Conservation (phyloP, 306 rosid species). For the Adenanthera pavonina region DNA sequence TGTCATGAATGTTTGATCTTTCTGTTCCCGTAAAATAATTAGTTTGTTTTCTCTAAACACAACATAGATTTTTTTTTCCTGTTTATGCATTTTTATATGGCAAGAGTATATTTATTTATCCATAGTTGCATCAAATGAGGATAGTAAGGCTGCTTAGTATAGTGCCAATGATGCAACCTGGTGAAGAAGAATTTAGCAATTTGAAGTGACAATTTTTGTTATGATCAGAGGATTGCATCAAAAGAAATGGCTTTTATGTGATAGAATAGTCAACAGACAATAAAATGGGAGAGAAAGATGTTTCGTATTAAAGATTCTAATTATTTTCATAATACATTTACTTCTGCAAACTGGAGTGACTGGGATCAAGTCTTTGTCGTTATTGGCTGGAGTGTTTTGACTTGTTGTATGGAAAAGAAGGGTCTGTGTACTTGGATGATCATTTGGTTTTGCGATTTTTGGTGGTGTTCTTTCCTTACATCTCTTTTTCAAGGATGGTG, state of each 20-base stretch:
- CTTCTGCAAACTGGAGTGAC: neutral
- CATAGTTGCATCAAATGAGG: neutral
- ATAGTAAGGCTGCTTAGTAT: neutral
- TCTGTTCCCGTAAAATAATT: neutral
- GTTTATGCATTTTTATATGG: neutral
- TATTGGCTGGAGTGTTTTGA: constrained; percentile 4
- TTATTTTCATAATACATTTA: neutral
- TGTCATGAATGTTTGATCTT: constrained; percentile 9
- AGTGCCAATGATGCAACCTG: constrained; percentile 7
- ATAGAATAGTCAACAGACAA: neutral
- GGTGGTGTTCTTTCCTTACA: neutral
- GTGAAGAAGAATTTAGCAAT: neutral
- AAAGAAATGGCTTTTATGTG: neutral
- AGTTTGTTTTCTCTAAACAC: neutral
- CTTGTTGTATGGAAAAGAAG: constrained; percentile 23
- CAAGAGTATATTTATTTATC: neutral
- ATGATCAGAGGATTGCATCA: neutral
- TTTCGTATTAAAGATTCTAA: neutral
- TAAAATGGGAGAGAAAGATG: neutral
- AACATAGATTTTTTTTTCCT: neutral
- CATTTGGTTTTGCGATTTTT: constrained; percentile 17
- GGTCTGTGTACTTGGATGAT: neutral
- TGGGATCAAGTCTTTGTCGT: neutral
- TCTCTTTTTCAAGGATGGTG: neutral
- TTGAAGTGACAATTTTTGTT: neutral